Conservation (phyloP, 1,139 yeast genomes). For the Nakaseomyces uthaithaninus region DNA sequence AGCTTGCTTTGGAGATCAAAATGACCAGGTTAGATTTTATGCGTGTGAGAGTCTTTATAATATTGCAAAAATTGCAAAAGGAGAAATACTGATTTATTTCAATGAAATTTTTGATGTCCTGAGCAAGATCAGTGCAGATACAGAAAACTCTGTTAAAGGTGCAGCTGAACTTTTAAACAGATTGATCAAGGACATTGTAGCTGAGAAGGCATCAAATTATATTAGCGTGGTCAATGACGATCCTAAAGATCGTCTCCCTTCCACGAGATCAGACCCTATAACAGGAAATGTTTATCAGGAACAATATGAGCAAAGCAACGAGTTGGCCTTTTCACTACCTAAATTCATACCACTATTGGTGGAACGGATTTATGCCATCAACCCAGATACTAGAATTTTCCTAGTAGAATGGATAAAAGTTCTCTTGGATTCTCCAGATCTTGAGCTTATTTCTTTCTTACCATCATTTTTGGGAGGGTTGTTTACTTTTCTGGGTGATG, state of each 20-base stretch:
- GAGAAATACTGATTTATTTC: constrained; percentile 83
- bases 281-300: constrained; percentile 56
- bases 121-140: constrained; percentile 83
- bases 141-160: constrained; percentile 85
- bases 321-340: constrained; percentile 71
- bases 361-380: constrained; percentile 85
- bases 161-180: constrained; percentile 94
- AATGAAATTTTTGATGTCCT: constrained; percentile 92
- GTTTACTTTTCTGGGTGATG: constrained; percentile 68
- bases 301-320: constrained; percentile 53
- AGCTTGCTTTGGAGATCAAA: constrained; percentile 95
- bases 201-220: constrained; percentile 88
- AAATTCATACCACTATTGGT: constrained; percentile 83
- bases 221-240: constrained; percentile 67
- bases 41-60: constrained; percentile 96
- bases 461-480: constrained; percentile 88
- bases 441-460: constrained; percentile 76
- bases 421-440: constrained; percentile 84
- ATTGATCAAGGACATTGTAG: constrained; percentile 85
- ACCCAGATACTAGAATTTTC: constrained; percentile 87
- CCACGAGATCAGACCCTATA: constrained; percentile 36
- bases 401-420: constrained; percentile 89
- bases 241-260: constrained; percentile 39
- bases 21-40: constrained; percentile 89
- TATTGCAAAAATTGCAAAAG: constrained; percentile 93